A percentile compares a stretch with the other conserved stretches of the same genome.
phyloP scores from a whole-genome alignment of 2,329 filamentous ascomycete species.

The Orbilia ellipsospora region DNA sequence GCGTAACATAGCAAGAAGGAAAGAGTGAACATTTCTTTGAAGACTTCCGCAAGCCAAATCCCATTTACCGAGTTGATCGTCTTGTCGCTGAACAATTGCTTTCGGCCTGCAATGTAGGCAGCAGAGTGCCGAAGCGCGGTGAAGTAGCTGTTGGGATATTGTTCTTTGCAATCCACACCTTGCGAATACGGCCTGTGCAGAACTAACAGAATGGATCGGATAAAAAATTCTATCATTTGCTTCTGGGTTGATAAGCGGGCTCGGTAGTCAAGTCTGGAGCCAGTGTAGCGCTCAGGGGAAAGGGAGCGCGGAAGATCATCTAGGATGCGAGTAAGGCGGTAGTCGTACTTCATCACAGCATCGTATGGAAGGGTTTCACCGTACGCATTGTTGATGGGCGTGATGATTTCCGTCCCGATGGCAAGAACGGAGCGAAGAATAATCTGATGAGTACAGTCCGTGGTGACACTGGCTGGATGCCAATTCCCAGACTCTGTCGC shows the following conservation, averaged over 20 bases:
- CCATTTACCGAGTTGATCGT: conserved; percentile 40
- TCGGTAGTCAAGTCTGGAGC: conserved; percentile 41
- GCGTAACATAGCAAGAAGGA: conserved; percentile 44
- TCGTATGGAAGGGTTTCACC: conserved; percentile 41
- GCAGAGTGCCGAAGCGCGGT: conserved; percentile 38
- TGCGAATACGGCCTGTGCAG: conserved; percentile 48
- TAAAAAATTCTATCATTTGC: conserved; percentile 50
- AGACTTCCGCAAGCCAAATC: conserved; percentile 48
- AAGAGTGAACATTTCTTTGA: conserved; percentile 52
- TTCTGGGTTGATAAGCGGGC: conserved; percentile 39
- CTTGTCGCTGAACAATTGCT: conserved; percentile 36
- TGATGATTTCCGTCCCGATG: conserved; percentile 47
- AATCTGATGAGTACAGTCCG: conserved; percentile 47
- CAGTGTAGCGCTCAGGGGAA: conserved; percentile 35
- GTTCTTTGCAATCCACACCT: conserved; percentile 46
- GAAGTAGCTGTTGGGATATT: conserved; percentile 49
- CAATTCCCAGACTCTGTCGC: conserved; percentile 16
- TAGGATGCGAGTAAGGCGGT: conserved; percentile 47
- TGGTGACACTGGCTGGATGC: conserved; percentile 33
- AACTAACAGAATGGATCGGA: conserved; percentile 40
- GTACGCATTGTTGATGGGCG: conserved; percentile 43
- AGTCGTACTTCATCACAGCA: conserved; percentile 52
- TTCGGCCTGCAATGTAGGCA: conserved; percentile 25
- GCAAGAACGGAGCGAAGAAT: conserved; percentile 41
- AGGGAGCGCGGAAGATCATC: conserved; percentile 38